Percentiles rank a stretch among this genome's conserved stretches.
phyloP scores from a whole-genome alignment of 139 green algal species.

The Micractinium sp. region DNA sequence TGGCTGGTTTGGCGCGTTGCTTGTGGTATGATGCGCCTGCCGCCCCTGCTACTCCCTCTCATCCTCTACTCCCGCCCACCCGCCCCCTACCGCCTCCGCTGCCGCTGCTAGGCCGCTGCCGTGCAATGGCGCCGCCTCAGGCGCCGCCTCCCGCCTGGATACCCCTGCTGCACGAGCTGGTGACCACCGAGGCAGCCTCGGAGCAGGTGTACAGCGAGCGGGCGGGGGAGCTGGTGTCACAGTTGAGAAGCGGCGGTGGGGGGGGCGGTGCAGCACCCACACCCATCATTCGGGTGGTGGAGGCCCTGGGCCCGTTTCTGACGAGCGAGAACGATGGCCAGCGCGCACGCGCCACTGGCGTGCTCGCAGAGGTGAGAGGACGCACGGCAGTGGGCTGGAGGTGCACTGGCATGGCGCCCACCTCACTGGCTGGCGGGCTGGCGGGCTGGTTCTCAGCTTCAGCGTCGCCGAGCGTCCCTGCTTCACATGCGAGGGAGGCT shows the following conservation, averaged over 20 bases:
- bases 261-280: background rate
- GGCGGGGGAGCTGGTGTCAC: background rate
- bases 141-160: background rate
- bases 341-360: slow-evolving; percentile 7
- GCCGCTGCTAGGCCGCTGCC: too few species aligned
- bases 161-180: background rate
- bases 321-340: slow-evolving; percentile 28
- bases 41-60: background rate
- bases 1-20: too few species aligned
- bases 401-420: background rate
- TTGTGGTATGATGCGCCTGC: too few species aligned
- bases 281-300: slow-evolving; percentile 24
- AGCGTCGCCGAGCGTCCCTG: background rate
- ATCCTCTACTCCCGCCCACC: too few species aligned
- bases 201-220: background rate
- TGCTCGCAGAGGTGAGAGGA: slow-evolving; percentile 42
- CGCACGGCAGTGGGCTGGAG: background rate
- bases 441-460: background rate
- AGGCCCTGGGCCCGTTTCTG: slow-evolving; percentile 34
- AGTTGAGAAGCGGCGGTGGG: background rate
- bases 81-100: too few species aligned
- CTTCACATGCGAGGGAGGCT: too few species aligned
- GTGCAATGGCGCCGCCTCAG: background rate
- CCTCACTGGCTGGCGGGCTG: background rate
- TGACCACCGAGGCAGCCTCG: background rate